phyloP scores from a whole-genome alignment of 306 rosid genomes.

The Sesbania bispinosa region DNA sequence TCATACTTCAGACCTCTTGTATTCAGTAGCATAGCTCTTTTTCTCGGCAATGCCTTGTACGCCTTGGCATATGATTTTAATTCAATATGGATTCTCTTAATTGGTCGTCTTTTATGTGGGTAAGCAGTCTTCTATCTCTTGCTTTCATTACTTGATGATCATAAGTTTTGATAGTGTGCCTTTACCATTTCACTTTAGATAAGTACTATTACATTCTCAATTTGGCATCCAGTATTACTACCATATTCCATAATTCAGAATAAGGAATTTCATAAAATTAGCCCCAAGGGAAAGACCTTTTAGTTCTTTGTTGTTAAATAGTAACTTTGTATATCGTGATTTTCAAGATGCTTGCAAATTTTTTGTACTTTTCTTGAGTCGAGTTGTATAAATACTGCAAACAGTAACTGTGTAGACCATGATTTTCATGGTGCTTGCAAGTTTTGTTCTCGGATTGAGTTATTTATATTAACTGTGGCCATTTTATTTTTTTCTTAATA shows the following conservation, averaged over 20 bases:
- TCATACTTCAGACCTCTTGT: constrained; percentile 93
- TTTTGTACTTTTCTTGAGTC: not conserved
- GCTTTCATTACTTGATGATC: constrained; percentile 12
- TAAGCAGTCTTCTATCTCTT: constrained; percentile 47
- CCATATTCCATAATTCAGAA: not conserved
- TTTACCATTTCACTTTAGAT: not conserved
- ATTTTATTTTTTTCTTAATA: not conserved
- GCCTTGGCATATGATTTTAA: constrained; percentile 82
- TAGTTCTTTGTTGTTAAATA: too few species aligned
- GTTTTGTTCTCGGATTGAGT: not conserved
- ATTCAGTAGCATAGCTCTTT: constrained; percentile 87
- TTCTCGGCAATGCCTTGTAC: constrained; percentile 71
- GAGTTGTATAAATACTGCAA: not conserved
- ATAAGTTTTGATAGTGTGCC: constrained; percentile 3
- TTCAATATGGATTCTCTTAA: constrained; percentile 87
- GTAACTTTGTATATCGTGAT: not conserved
- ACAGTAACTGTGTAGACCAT: too few species aligned
- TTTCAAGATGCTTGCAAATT: not conserved
- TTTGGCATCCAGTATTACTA: not conserved
- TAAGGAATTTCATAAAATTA: not conserved
- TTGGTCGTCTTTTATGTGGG: constrained; percentile 98
- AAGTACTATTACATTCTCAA: not conserved
- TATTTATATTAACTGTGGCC: not conserved
- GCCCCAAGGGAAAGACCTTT: constrained; percentile 5
- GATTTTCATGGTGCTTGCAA: constrained; percentile 13